Conservation (phyloP, 2,329 filamentous ascomycete species). For the Penicillium crustosum region DNA sequence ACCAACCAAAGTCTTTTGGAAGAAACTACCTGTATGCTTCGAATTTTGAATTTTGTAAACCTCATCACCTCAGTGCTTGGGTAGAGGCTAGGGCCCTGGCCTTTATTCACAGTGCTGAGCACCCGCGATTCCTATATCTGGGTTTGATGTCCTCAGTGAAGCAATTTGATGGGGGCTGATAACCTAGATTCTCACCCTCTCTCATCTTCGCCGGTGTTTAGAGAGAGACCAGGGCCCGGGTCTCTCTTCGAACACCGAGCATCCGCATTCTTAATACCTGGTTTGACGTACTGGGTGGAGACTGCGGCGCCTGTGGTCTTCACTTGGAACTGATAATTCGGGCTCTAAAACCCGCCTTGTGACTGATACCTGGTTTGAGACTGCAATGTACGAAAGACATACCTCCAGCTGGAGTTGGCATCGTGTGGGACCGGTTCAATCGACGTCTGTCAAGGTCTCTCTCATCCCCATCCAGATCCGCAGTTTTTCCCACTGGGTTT, state of each 20-base stretch:
- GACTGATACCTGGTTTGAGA: not conserved
- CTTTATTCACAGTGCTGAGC: not conserved
- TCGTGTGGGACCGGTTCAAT: not conserved
- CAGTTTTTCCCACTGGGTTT: slow-evolving; percentile 2
- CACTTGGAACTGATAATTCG: not conserved
- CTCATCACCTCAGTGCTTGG: not conserved
- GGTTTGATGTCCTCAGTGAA: not conserved
- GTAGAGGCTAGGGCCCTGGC: slow-evolving; percentile 3
- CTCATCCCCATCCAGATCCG: slow-evolving; percentile 1
- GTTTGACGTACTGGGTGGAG: not conserved
- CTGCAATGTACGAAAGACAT: not conserved
- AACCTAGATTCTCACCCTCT: not conserved
- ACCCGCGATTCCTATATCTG: not conserved
- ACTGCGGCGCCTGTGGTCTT: not conserved
- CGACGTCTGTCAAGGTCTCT: not conserved
- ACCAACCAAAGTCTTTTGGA: not conserved
- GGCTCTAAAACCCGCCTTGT: not conserved
- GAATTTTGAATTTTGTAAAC: not conserved
- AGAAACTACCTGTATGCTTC: not conserved
- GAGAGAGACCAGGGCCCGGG: not conserved
- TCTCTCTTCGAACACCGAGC: not conserved
- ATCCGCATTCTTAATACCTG: not conserved
- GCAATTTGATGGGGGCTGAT: not conserved
- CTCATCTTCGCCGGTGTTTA: not conserved
- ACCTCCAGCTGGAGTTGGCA: not conserved